Evolutionary conservation across 116 monocot species (phyloP).

Genomic region (Zostera marina): DNA sequence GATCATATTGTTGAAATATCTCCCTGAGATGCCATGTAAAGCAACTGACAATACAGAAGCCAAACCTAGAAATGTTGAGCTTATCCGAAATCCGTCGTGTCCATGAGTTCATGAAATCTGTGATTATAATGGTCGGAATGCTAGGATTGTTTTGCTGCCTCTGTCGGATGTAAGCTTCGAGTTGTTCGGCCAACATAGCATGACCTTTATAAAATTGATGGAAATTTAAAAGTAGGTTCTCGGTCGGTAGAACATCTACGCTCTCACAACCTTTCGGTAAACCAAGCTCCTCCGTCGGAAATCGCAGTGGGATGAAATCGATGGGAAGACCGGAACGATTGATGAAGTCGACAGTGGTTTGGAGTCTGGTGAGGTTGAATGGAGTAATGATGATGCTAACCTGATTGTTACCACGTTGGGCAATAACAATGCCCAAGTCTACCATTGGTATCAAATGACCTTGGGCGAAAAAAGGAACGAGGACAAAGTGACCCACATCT

Average conservation of each 20-base stretch:
- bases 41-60: slow-evolving; percentile 9
- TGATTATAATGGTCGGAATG: slow-evolving; percentile 5
- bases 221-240: no score
- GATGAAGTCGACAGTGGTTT: background rate
- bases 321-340: slow-evolving; percentile 5
- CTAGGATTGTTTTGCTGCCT: background rate
- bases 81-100: background rate
- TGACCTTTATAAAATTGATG: slow-evolving; percentile 3
- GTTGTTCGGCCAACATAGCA: slow-evolving; percentile 1
- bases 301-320: slow-evolving; percentile 2
- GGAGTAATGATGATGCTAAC: slow-evolving; percentile 13
- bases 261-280: slow-evolving; percentile 9
- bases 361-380: slow-evolving; percentile 7
- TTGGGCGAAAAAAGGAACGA: slow-evolving; percentile 14
- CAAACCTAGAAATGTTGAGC: slow-evolving; percentile 6
- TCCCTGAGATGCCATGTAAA: slow-evolving; percentile 5
- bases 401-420: slow-evolving; percentile 1
- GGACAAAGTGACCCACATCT: slow-evolving; percentile 14
- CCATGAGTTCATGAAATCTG: slow-evolving; percentile 12
- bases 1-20: background rate
- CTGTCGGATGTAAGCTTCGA: background rate
- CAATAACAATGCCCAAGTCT: slow-evolving; percentile 10
- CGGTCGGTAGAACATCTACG: slow-evolving; percentile 3
- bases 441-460: slow-evolving; percentile 21
- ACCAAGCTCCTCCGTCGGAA: slow-evolving; percentile 2